Evolutionary conservation across 2,329 filamentous ascomycete species (phyloP), one percentile per base, ranked within the genome.

Genomic region (Colletotrichum navitas): DNA sequence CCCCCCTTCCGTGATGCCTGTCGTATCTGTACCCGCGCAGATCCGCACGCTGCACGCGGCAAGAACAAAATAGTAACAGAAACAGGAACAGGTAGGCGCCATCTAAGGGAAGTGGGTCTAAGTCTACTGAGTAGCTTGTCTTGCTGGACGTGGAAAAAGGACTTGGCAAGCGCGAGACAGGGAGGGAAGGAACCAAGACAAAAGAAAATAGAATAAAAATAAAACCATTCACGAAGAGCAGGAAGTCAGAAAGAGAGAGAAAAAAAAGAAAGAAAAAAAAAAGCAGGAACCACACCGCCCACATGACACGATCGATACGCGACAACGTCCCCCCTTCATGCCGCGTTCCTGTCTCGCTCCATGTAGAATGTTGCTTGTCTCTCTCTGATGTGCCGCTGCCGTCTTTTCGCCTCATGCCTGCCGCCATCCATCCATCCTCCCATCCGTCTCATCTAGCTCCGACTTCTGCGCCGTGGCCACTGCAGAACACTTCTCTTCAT

Each of bases 81-180:
- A 34, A 52, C 56, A 55, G 54, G 63, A 66, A 58, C 43, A 60
- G 63, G 63, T 34, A 47, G 54, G 59, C 51, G 60, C 49, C 32
- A 39, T 26, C 16, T 12, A 26, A 21, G 5, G 16, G 1, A 26
- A n/a, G 60, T 51, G 60, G 45, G 60, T 39, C 60, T 4, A 45
- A 6, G 18, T 21, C 18, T 39, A 39, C 6, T 34, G 10, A 1
- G 34, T 41, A 6, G 14, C 39, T 41, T 41, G 14, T 41, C 36
- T 39, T 11, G 12, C 12, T 39, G 36, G 36, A 51, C 43, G 7
- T 62, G 59, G 16, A 39, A 62, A 39, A 24, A 12, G 21, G 32
- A 16, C 34, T 21, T 36, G 32, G 29, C 32, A 6, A 2, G 14
- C 10, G 11, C 10, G 18, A 7, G n/a, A 14, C 16, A 55, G 26